Evolutionary conservation across 2,329 filamentous ascomycete genomes (phyloP).

Genomic region (Cladosporium halotolerans): DNA sequence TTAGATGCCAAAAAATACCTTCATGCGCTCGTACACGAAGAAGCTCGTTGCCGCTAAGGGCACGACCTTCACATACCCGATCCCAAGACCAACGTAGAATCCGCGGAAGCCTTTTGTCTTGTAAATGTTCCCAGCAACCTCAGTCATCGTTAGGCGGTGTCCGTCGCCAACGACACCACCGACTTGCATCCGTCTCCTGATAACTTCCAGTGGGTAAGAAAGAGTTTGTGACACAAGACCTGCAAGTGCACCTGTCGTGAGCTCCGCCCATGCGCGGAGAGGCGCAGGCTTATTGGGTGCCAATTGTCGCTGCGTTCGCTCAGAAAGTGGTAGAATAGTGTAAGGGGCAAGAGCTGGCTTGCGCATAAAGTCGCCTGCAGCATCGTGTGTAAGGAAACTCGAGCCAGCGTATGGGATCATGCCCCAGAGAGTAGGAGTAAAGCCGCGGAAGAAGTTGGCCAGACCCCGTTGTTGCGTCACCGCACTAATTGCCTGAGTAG

Average conservation of each 20-base stretch:
- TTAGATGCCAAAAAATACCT: conserved; percentile 49
- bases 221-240: conserved; percentile 85
- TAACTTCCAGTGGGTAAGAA: conserved; percentile 90
- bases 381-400: conserved; percentile 93
- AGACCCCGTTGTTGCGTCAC: conserved; percentile 62
- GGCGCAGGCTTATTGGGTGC: conserved; percentile 56
- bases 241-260: conserved; percentile 75
- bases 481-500: conserved; percentile 42
- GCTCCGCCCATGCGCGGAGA: conserved; percentile 78
- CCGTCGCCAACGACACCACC: conserved; percentile 91
- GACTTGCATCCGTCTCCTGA: conserved; percentile 91
- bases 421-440: conserved; percentile 79
- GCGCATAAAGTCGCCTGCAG: conserved; percentile 76
- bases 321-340: conserved; percentile 65
- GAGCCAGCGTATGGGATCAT: conserved; percentile 97
- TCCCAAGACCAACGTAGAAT: conserved; percentile 88
- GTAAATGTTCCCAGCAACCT: conserved; percentile 71
- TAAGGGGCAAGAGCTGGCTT: conserved; percentile 59
- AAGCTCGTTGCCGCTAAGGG: conserved; percentile 76
- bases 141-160: conserved; percentile 65
- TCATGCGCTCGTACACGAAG: conserved; percentile 61
- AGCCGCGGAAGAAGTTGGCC: conserved; percentile 91
- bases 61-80: conserved; percentile 91
- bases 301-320: conserved; percentile 29
- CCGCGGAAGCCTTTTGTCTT: conserved; percentile 69